A percentile compares a stretch with the other conserved stretches of the same genome.
phyloP scores from a whole-genome alignment of 176 grass and related monocot species.

The Aegilops sharonensis region DNA sequence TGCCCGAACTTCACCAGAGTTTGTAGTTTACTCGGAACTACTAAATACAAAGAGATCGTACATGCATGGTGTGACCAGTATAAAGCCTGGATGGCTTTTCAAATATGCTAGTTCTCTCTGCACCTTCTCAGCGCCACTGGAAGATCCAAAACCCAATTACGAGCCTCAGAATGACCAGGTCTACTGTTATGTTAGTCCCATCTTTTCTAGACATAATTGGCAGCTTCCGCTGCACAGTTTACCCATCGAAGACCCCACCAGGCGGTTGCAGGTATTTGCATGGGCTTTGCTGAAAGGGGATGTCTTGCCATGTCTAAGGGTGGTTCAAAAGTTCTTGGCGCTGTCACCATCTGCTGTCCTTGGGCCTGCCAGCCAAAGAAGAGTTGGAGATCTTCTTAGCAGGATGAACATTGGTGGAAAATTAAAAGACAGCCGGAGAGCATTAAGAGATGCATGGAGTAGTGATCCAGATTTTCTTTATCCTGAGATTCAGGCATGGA shows the following conservation, averaged over 20 bases:
- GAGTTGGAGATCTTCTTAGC: constrained; percentile 66
- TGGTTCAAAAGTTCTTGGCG: constrained; percentile 54
- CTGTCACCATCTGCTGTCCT: constrained; percentile 58
- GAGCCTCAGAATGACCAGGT: constrained; percentile 60
- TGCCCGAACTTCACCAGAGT: constrained; percentile 64
- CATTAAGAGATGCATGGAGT: constrained; percentile 50
- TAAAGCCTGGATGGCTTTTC: constrained; percentile 83
- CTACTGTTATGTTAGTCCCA: constrained; percentile 73
- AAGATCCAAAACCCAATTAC: constrained; percentile 74
- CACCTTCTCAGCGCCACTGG: constrained; percentile 75
- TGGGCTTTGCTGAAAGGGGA: constrained; percentile 85
- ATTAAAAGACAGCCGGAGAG: constrained; percentile 46
- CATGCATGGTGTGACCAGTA: constrained; percentile 78
- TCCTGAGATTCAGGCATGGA: constrained; percentile 57
- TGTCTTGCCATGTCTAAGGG: constrained; percentile 78
- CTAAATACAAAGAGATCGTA: constrained; percentile 74
- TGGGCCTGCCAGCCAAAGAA: constrained; percentile 49
- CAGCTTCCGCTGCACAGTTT: constrained; percentile 61
- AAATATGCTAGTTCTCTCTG: constrained; percentile 92
- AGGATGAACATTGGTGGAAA: constrained; percentile 45
- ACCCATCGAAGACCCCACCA: constrained; percentile 57
- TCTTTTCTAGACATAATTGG: constrained; percentile 87
- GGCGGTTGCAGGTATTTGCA: constrained; percentile 66
- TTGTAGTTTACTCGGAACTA: constrained; percentile 90
- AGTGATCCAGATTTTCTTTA: constrained; percentile 52